Base-by-base conservation (phyloP, 805 yeast genomes). In the Wickerhamomyces subpelliculosus region DNA sequence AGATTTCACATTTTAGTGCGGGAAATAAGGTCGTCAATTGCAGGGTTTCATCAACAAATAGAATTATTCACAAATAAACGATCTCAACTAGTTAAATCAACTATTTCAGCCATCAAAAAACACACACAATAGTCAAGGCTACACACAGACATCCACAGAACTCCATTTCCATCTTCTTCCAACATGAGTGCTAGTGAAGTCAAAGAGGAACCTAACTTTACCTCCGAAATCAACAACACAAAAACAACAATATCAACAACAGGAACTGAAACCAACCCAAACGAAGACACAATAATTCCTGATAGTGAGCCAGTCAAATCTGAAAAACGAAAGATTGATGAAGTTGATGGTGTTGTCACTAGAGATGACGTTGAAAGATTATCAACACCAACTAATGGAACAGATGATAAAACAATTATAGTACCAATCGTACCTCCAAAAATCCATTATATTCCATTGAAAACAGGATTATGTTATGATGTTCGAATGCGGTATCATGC, bases 401-500 rank as follows among this genome's bases (percentile, higher is more conserved):
- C 8, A 16, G 27, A 33, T 16, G 60, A 62, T 28, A 61, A 61
- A 39, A 63, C 62, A 19, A 61, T 67, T 25, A 67, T 65, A 40
- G 84, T 80, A 2, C 84, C 88, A 4, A 65, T 66, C 8, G 70
- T 73, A 11, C 67, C 69, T 25, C 90, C 95, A 2, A 78, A 80
- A 43, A 65, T 85, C n/a, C 69, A 70, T 38, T 84, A 84, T 55
- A 70, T 74, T 19, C 85, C 84, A 3, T 63, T 84, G 52, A 90
- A 88, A 58, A 90, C 98, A 0, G 99, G 98, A 0, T 65, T 93
- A 8, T 90, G 95, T 42, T 93, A 93, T 61, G 99, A 93, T 59
- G 97, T 88, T 17, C 72, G 97, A 45, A 93, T 93, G 97, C 72
- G 98, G 44, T 93, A 90, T 60, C 99, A 93, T 58, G 95, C 97